These are phyloP conservation scores for Scytalidium lignicola DNA, from an alignment of 2,329 filamentous ascomycete genomes.

Conservation along the genomic window DNA sequence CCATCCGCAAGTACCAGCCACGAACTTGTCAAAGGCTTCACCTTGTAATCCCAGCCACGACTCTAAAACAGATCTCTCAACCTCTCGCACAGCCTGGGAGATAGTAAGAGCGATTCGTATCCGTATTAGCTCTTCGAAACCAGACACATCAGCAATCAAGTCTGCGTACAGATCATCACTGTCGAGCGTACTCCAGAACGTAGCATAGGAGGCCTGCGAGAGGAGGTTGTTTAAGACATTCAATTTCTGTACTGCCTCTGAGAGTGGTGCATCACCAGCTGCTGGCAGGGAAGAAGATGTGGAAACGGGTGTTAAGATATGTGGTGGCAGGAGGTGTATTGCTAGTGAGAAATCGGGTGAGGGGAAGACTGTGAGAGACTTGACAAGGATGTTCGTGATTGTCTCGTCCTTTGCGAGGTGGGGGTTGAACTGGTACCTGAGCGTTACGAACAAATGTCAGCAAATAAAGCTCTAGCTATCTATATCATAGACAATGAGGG, in stretches of 20 bases:
- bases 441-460: constrained; percentile 11
- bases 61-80: constrained; percentile 63
- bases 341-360: constrained; percentile 91
- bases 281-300: constrained; percentile 41
- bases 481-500: constrained; percentile 1
- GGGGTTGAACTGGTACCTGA: constrained; percentile 98
- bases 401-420: constrained; percentile 95
- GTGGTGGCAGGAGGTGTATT: constrained; percentile 86
- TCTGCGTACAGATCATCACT: constrained; percentile 94
- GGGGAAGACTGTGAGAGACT: constrained; percentile 95
- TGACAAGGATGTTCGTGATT: constrained; percentile 98
- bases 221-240: constrained; percentile 69
- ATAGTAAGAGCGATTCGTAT: constrained; percentile 85
- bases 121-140: constrained; percentile 92
- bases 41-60: constrained; percentile 70
- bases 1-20: constrained; percentile 84
- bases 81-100: constrained; percentile 72
- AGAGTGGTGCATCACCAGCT: constrained; percentile 62
- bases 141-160: constrained; percentile 85
- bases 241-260: constrained; percentile 77
- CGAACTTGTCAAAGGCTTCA: constrained; percentile 68
- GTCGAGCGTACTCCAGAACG: constrained; percentile 91
- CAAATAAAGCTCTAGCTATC: not conserved
- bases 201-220: constrained; percentile 81
- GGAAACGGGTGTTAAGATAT: constrained; percentile 61